Evolutionary conservation across 495 filamentous ascomycete species (phyloP).

Genomic region (Corynascus novoguineensis): DNA sequence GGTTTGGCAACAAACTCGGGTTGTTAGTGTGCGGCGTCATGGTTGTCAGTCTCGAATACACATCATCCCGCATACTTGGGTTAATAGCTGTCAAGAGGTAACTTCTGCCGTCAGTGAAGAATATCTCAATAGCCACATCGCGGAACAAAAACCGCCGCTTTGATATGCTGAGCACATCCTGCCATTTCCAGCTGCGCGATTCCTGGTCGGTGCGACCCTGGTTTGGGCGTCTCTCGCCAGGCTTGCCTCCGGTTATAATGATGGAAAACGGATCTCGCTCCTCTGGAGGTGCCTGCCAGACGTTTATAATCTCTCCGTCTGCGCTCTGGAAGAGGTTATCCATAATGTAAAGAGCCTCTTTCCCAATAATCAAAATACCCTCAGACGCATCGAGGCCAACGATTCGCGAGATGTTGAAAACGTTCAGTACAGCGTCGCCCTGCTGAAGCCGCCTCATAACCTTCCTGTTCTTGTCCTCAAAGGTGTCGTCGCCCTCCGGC

Average conservation of each 20-base stretch:
- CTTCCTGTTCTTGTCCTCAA: constrained; percentile 95
- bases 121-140: constrained; percentile 90
- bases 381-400: constrained; percentile 89
- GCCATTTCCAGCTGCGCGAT: constrained; percentile 87
- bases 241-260: constrained; percentile 78
- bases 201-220: constrained; percentile 60
- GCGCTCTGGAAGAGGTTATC: constrained; percentile 91
- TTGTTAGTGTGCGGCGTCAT: constrained; percentile 73
- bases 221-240: constrained; percentile 50
- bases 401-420: constrained; percentile 91
- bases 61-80: constrained; percentile 63
- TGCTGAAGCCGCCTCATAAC: constrained; percentile 92
- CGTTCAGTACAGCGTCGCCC: constrained; percentile 85
- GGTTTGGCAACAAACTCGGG: constrained; percentile 44
- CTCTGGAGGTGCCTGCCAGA: constrained; percentile 85
- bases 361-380: constrained; percentile 89
- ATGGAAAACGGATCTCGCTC: constrained; percentile 93
- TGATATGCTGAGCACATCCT: constrained; percentile 91
- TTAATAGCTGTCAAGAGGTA: constrained; percentile 83
- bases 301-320: constrained; percentile 93
- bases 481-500: constrained; percentile 73
- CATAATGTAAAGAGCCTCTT: constrained; percentile 84
- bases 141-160: constrained; percentile 93
- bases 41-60: constrained; percentile 64
- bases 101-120: constrained; percentile 94